These are phyloP conservation scores for Shiraia sp. DNA, from an alignment of 2,329 filamentous ascomycete species.

Conservation along the genomic window DNA sequence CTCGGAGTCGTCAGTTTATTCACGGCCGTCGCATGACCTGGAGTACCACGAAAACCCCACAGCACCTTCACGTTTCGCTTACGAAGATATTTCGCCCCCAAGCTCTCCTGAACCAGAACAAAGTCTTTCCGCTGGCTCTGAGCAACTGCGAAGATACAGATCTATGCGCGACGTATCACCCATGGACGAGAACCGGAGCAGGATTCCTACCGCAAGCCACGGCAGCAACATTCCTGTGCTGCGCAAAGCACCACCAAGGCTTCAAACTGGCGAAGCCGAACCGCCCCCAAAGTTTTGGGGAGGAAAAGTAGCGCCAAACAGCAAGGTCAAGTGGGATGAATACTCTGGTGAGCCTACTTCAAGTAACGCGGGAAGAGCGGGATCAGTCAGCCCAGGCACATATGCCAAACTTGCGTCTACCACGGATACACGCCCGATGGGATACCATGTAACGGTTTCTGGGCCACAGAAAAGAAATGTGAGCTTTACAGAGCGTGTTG, in stretches of 20 bases:
- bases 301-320: constrained; percentile 40
- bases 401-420: constrained; percentile 26
- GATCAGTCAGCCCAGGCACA: constrained; percentile 59
- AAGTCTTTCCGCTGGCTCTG: constrained; percentile 15
- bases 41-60: constrained; percentile 28
- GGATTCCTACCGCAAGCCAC: constrained; percentile 5
- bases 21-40: constrained; percentile 55
- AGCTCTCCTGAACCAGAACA: constrained; percentile 45
- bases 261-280: constrained; percentile 22
- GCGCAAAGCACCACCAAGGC: constrained; percentile 33
- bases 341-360: constrained; percentile 68
- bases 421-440: constrained; percentile 24
- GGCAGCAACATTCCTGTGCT: constrained; percentile 40
- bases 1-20: constrained; percentile 62
- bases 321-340: constrained; percentile 62
- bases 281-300: constrained; percentile 41
- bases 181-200: constrained; percentile 42
- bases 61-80: constrained; percentile 21
- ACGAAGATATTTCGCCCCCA: constrained; percentile 43
- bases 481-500: constrained; percentile 34
- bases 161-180: constrained; percentile 46
- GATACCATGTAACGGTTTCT: constrained; percentile 40
- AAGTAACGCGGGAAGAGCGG: constrained; percentile 56
- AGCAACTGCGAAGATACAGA: constrained; percentile 31
- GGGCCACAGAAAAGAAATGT: constrained; percentile 35